These are phyloP conservation scores for Boletus subcaerulescens DNA, from an alignment of 768 basidiomycete genomes.

Conservation along the genomic window DNA sequence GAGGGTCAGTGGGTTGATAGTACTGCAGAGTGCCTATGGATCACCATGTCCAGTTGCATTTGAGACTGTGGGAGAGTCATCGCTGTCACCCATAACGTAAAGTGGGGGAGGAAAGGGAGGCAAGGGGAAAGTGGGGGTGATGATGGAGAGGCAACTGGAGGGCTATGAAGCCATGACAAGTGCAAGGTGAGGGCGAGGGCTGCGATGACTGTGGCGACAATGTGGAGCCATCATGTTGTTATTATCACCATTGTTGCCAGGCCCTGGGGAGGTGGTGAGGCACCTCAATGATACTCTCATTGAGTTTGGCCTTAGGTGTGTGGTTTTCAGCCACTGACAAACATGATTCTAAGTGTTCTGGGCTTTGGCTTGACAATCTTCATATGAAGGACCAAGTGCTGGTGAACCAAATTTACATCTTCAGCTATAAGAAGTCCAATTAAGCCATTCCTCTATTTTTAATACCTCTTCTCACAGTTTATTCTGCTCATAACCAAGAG, in stretches of 20 bases:
- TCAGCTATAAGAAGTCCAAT: slow-evolving; percentile 72
- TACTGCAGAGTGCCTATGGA: no score
- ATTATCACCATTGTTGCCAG: no score
- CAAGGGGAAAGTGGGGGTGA: no score
- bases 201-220: no score
- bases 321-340: slow-evolving; percentile 1
- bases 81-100: no score
- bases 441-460: not conserved
- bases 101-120: no score
- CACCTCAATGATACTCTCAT: slow-evolving; percentile 93
- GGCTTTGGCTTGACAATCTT: slow-evolving; percentile 66
- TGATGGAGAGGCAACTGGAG: no score
- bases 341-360: slow-evolving; percentile 28
- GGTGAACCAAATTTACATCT: slow-evolving; percentile 78
- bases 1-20: not conserved
- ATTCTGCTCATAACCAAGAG: slow-evolving; percentile 36
- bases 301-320: slow-evolving; percentile 92
- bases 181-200: no score
- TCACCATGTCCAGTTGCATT: not conserved
- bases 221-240: no score
- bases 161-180: no score
- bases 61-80: not conserved
- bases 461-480: slow-evolving; percentile 12
- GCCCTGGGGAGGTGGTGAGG: no score
- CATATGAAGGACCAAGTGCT: slow-evolving; percentile 54